phyloP scores from a whole-genome alignment of 2,329 filamentous ascomycete genomes.

The Aspergillus aculeatinus region DNA sequence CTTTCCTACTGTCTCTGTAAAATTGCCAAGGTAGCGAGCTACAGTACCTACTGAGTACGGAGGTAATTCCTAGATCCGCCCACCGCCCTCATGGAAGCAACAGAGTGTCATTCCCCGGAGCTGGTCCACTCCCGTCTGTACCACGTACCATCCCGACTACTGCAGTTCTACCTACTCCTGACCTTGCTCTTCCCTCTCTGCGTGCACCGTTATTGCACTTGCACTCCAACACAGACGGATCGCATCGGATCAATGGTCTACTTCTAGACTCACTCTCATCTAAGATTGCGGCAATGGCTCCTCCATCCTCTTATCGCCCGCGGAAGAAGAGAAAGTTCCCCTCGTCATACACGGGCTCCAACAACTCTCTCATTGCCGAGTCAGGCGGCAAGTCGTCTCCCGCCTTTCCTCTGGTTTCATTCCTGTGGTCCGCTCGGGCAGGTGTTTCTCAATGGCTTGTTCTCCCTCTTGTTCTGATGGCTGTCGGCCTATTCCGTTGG shows the following conservation, averaged over 20 bases:
- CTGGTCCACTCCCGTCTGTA: background rate
- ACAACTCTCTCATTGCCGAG: constrained; percentile 46
- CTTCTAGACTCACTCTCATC: constrained; percentile 12
- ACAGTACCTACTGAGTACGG: no score
- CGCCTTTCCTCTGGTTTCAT: constrained; percentile 86
- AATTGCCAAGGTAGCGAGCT: background rate
- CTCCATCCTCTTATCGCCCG: constrained; percentile 41
- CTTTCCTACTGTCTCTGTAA: no score
- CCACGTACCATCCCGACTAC: background rate
- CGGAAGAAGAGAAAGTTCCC: constrained; percentile 47
- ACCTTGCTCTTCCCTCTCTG: background rate
- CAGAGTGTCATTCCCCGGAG: background rate
- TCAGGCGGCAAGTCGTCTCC: constrained; percentile 54
- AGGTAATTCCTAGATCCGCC: background rate
- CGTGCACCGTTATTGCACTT: background rate
- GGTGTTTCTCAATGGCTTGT: constrained; percentile 87
- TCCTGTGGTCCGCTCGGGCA: constrained; percentile 86
- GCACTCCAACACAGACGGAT: background rate
- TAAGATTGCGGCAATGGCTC: constrained; percentile 26
- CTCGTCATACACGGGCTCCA: constrained; percentile 35
- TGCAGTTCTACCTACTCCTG: background rate
- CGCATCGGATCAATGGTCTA: constrained; percentile 22
- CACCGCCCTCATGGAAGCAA: background rate
- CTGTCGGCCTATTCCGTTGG: constrained; percentile 89
- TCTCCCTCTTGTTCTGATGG: constrained; percentile 83